phyloP scores from a whole-genome alignment of 371 early-diverging fungal genomes.

The Actinomucor elegans region DNA sequence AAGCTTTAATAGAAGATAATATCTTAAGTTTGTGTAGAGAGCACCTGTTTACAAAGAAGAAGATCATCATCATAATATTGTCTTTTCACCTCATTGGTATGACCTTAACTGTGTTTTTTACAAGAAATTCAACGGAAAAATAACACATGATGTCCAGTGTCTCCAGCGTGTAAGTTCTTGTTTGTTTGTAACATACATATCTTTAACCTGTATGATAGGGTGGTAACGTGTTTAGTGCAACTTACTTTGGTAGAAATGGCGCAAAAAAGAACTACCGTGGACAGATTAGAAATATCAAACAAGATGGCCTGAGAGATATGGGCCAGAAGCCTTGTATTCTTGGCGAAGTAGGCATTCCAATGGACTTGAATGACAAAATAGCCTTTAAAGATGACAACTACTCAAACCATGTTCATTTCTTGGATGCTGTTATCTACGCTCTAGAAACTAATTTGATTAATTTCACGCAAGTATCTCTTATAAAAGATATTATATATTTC shows the following conservation, averaged over 20 bases:
- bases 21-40: constrained; percentile 32
- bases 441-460: constrained; percentile 75
- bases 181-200: not conserved
- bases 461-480: constrained; percentile 59
- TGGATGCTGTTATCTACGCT: constrained; percentile 74
- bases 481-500: not conserved
- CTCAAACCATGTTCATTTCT: constrained; percentile 63
- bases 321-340: constrained; percentile 69
- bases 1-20: not conserved
- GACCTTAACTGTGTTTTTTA: constrained; percentile 71
- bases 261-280: constrained; percentile 74
- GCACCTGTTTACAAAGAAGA: constrained; percentile 60
- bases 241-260: constrained; percentile 79
- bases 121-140: constrained; percentile 70
- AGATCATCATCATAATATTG: constrained; percentile 59
- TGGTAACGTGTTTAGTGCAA: constrained; percentile 69
- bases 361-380: constrained; percentile 75
- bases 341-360: constrained; percentile 87
- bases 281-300: constrained; percentile 70
- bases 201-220: constrained; percentile 46
- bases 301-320: constrained; percentile 58
- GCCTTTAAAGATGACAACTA: constrained; percentile 76
- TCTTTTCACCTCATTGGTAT: constrained; percentile 49
- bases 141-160: constrained; percentile 79
- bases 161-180: constrained; percentile 56